Evolutionary conservation across 768 basidiomycete species (phyloP), one percentile per base, ranked within the genome.

Genomic region (Gyrodon lividus): DNA sequence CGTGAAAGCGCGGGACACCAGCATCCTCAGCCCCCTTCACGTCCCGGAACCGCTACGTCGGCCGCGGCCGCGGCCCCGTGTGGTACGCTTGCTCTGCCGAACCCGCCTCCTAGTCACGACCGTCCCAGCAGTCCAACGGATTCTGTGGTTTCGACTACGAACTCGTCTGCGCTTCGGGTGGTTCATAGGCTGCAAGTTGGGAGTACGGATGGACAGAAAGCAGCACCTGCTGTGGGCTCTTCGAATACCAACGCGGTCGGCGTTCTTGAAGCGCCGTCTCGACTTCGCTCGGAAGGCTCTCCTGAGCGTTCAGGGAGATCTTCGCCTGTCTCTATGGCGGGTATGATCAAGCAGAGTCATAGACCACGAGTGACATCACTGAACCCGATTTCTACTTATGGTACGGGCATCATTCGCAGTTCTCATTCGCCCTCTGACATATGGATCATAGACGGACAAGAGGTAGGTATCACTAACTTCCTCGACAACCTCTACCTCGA

Each of bases 401-500:
- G 89, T 89, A 59, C 41, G 79, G 31, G 2, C 22, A 26, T 31
- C 8, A 14, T 16, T 19, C 2, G 13, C 10, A 1, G 43, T 16
- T 41, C 13, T 3, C 13, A 28, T 26, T 47, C 22, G 10, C 14
- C 46, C 22, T 16, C 17, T 61, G n/a, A 63, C 20, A 3, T 20
- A 9, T 43, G 16, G 5, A 35, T 39, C 54, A 26, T 60, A 94
- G 95, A 97, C 58, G 89, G 89, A 0, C 89, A 89, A 61, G 96
- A 98, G 62, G 85, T 89, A 39, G 90, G 88, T 8, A 91, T 98
- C 60, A 88, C 81, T 62, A 89, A 89, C 43, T 74, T 98, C 12
- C 74, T 99, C 19, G 97, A 98, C 64, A 87, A 90, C 50, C 75
- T 95, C 19, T 98, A 93, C 64, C 74, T 92, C 33, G 93, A 95